Base-by-base conservation (phyloP, 1,284 basidiomycete genomes). In the Fomitopsis pinicola region DNA sequence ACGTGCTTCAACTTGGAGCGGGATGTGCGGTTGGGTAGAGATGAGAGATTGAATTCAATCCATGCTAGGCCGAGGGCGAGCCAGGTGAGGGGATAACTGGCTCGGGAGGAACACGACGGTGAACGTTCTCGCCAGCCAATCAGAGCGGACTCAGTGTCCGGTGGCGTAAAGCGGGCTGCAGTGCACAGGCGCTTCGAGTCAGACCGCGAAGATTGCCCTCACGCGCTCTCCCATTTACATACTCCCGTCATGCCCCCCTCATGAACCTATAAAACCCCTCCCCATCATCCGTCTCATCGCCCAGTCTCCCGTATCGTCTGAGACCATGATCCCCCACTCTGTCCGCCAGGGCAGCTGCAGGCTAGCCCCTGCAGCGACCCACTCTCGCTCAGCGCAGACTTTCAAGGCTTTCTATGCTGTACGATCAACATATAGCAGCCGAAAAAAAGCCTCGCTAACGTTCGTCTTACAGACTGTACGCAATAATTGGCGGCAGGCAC, bases 331-430 rank as follows among this genome's bases (percentile, higher is more conserved):
- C 42, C 42, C 68, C 26, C 54, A 65, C 42, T 60, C 67, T 33
- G 61, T 67, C 17, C 66, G 68, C 33, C 44, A 65, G 3, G 40
- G 62, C 30, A 59, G 58, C 50, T 61, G 64, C 12, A 60, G 30
- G 48, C 42, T 65, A 12, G 50, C 55, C 36, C 14, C 46, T 6
- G 48, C 59, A 1, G 33, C 64, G 9, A 44, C 62, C 55, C 64
- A 66, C 36, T 63, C 72, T 4, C 69, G 68, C 48, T 73, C 70
- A 6, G 72, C 67, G 7, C 71, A 72, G 64, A 77, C 82, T 2
- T 82, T 80, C 74, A 84, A 77, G 63, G 85, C 87, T 10, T 85
- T 81, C 66, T 87, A 87, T 69, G 85, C 87, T 26, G 88, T 89
- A 63, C 55, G 81, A 72, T 45, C 36, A 14, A 35, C 52, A 22